These are phyloP conservation scores for Claviceps pazoutovae DNA, from an alignment of 2,329 filamentous ascomycete genomes.

Conservation along the genomic window DNA sequence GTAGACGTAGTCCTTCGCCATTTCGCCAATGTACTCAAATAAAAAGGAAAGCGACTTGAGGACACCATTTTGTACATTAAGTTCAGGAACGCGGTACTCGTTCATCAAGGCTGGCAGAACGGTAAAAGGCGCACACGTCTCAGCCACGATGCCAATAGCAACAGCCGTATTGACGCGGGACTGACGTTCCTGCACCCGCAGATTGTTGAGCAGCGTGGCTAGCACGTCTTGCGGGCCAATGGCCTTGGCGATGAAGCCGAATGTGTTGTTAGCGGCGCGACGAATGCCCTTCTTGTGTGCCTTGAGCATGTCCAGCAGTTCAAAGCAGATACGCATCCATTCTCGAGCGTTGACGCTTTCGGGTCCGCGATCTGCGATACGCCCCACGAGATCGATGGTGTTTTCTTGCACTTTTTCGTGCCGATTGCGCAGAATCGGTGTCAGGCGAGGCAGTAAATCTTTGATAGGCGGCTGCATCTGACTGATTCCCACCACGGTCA, in stretches of 20 bases:
- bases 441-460: constrained; percentile 84
- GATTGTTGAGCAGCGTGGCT: constrained; percentile 88
- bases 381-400: constrained; percentile 92
- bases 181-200: constrained; percentile 93
- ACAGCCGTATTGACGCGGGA: constrained; percentile 97
- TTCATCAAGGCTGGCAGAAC: constrained; percentile 99
- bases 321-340: constrained; percentile 99
- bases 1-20: constrained; percentile 99
- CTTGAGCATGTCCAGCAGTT: constrained; percentile 97
- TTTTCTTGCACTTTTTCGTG: constrained; percentile 99
- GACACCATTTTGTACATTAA: constrained; percentile 97
- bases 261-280: constrained; percentile 96
- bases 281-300: constrained; percentile 99
- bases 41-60: constrained; percentile 94
- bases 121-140: constrained; percentile 96
- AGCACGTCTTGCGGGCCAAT: constrained; percentile 96
- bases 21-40: constrained; percentile 98
- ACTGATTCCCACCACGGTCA: constrained; percentile 93
- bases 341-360: constrained; percentile 94
- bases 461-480: constrained; percentile 98
- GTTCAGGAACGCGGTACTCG: constrained; percentile 93
- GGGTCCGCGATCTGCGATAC: constrained; percentile 91
- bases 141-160: constrained; percentile 94
- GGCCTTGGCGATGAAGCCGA: constrained; percentile 98
- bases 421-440: constrained; percentile 93